A percentile compares a stretch with the other conserved stretches of the same genome.
Evolutionary conservation across 2,329 filamentous ascomycete genomes (phyloP).

Genomic region (Fusarium sublunatum): DNA sequence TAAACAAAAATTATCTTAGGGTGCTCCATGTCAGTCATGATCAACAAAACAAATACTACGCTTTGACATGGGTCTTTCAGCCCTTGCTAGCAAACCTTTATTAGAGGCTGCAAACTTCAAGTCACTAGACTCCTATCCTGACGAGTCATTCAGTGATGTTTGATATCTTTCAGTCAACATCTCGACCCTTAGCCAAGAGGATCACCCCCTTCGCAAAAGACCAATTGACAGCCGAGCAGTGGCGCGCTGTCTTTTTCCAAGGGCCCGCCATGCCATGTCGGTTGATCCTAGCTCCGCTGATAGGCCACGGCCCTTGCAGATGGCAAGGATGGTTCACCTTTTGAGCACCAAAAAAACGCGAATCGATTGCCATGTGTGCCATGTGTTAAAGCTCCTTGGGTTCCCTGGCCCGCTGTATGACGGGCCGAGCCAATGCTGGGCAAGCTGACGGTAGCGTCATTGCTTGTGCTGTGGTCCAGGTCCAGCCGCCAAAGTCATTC

Average conservation of each 20-base stretch:
- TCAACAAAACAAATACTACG: constrained; percentile 28
- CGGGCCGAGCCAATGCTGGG: constrained; percentile 38
- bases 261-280: constrained; percentile 34
- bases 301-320: constrained; percentile 47
- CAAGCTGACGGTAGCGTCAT: constrained; percentile 39
- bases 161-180: constrained; percentile 21
- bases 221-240: constrained; percentile 36
- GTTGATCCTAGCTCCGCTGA: constrained; percentile 37
- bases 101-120: constrained; percentile 1
- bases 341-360: constrained; percentile 30
- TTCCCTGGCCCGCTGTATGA: constrained; percentile 27
- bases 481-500: constrained; percentile 35
- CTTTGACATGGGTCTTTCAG: constrained; percentile 11
- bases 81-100: constrained; percentile 15
- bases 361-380: constrained; percentile 34
- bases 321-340: constrained; percentile 39
- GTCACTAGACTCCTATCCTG: neutral
- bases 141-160: constrained; percentile 2
- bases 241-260: constrained; percentile 36
- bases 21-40: constrained; percentile 10
- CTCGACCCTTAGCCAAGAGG: constrained; percentile 26
- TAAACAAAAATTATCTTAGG: constrained; percentile 17
- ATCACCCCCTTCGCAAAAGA: constrained; percentile 33
- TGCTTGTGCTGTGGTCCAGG: constrained; percentile 14
- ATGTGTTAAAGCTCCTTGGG: constrained; percentile 34